phyloP scores from a whole-genome alignment of 2,329 filamentous ascomycete species.

The Fulvia fulva region DNA sequence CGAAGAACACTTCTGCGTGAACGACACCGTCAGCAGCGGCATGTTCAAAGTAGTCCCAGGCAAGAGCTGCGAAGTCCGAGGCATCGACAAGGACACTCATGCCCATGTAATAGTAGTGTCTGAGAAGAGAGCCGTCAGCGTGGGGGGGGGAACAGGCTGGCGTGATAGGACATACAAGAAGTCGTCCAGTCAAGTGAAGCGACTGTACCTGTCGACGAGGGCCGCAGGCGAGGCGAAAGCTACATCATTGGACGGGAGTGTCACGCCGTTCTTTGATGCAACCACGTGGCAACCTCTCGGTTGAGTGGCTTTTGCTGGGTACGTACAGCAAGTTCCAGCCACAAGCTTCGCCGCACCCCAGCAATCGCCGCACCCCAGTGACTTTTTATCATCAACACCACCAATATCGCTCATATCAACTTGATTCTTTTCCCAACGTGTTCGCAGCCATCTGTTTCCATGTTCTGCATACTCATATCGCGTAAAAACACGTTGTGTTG shows the following conservation, averaged over 20 bases:
- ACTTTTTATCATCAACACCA: no score
- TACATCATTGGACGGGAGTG: constrained; percentile 54
- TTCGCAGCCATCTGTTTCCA: no score
- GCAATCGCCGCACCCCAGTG: no score
- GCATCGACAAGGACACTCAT: constrained; percentile 64
- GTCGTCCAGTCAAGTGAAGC: constrained; percentile 69
- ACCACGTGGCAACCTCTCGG: no score
- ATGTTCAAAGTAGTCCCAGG: constrained; percentile 65
- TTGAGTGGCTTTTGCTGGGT: no score
- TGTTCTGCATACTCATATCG: no score
- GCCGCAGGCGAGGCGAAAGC: constrained; percentile 60
- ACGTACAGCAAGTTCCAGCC: no score
- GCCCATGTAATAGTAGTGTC: constrained; percentile 70
- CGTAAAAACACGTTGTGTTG: no score
- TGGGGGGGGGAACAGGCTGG: no score
- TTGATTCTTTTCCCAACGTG: no score
- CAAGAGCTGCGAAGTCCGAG: constrained; percentile 68
- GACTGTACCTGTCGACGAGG: constrained; percentile 60
- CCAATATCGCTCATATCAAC: no score
- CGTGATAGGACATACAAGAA: constrained; percentile 49
- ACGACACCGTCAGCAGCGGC: constrained; percentile 65
- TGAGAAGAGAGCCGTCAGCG: neutral
- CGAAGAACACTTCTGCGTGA: constrained; percentile 77
- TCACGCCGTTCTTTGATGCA: constrained; percentile 61
- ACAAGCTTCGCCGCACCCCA: no score